Conservation (phyloP, 2,329 filamentous ascomycete genomes). For the Fusarium sambucinum region DNA sequence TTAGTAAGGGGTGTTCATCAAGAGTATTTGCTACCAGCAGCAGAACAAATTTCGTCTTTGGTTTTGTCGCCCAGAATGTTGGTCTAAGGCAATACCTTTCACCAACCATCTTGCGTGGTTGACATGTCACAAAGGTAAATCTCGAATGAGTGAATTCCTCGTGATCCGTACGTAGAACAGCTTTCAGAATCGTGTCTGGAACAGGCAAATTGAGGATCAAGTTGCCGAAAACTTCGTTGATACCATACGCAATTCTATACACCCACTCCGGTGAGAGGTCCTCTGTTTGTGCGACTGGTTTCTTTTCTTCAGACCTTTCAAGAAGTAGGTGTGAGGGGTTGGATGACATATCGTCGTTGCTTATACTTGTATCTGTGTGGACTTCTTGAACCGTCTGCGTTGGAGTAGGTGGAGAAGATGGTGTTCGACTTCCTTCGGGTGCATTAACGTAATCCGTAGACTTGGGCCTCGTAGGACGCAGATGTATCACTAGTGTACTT, state of each 20-base stretch:
- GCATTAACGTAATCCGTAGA: no score
- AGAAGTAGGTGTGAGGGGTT: no score
- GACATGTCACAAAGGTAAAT: slow-evolving; percentile 8
- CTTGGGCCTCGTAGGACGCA: no score
- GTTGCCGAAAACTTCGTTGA: not conserved
- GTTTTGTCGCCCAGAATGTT: not conserved
- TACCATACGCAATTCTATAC: rapidly evolving
- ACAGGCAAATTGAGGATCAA: not conserved
- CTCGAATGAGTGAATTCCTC: slow-evolving; percentile 8
- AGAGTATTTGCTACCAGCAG: no score
- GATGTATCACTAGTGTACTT: no score
- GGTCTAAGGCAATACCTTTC: not conserved
- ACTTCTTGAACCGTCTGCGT: no score
- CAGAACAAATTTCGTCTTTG: not conserved
- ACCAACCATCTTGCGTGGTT: not conserved
- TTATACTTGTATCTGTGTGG: no score
- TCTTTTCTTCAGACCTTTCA: not conserved
- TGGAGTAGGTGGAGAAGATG: no score
- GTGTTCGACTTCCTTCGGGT: no score
- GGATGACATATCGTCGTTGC: no score
- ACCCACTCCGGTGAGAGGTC: not conserved
- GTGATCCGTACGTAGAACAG: not conserved
- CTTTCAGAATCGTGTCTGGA: not conserved
- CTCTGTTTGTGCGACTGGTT: rapidly evolving
- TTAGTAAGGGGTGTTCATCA: rapidly evolving